Evolutionary conservation across 768 basidiomycete species (phyloP), one percentile per base, ranked within the genome.

Genomic region (Rhizopogon vinicolor): DNA sequence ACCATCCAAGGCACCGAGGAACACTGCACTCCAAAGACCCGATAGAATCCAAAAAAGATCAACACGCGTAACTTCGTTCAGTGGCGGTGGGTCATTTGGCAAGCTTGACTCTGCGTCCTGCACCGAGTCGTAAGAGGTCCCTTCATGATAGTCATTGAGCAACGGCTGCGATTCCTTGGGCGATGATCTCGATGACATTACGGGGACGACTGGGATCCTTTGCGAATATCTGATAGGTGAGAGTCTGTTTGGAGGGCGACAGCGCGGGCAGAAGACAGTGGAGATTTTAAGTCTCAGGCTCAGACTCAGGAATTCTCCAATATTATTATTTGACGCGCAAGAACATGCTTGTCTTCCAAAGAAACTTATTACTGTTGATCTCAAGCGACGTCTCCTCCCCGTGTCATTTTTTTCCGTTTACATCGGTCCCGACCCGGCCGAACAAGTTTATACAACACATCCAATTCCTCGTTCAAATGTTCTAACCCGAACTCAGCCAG

Each of bases 1-100:
- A 88, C 91, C 91, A 67, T 93, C 91, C 63, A 94, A 79, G 42
- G 92, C 90, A 63, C 88, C 89, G 53, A 94, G 74, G 64, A 94
- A 84, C 19, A 93, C 87, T 41, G 85, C 87, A 60, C 85, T 87
- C 90, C 90, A 93, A 52, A 93, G 73, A 9, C 85, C 90, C 42
- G 81, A 77, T 51, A 93, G 76, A 58, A 91, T 84, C 87, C 87
- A 90, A 53, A 72, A 71, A 59, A 82, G 77, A 60, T 89, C 82
- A n/a, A 61, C 51, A 44, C 67, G 74, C 43, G 85, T 81, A 58
- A 80, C 73, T 57, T 78, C 73, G 68, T 77, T 79, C 57, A 73
- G 60, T 19, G 71, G 68, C 7, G 65, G 66, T 3, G 70, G 58
- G 16, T 62, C 39, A 18, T 73, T 66, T 19, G 63, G 63, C 44